Percentiles rank a stretch among this genome's conserved stretches.
Evolutionary conservation across 2,329 filamentous ascomycete genomes (phyloP).

Genomic region (Pseudogymnoascus sp.): DNA sequence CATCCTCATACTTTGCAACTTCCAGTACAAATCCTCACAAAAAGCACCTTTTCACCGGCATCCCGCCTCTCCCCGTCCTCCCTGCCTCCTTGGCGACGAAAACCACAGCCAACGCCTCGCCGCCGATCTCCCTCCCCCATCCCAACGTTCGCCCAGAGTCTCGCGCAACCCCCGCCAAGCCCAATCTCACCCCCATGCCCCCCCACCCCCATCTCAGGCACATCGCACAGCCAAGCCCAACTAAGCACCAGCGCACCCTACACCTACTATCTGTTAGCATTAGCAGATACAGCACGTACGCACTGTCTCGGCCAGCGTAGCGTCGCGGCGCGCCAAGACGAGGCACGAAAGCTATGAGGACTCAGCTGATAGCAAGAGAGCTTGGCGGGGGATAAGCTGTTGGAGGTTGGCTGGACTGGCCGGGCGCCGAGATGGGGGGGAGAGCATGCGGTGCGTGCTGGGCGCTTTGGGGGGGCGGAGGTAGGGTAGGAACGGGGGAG

Average conservation of each 20-base stretch:
- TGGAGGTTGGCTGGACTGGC: background rate
- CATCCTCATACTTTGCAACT: background rate
- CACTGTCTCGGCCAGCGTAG: background rate
- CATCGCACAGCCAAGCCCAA: background rate
- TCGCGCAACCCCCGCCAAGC: background rate
- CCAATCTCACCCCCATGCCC: background rate
- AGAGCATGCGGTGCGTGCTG: background rate
- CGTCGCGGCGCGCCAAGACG: background rate
- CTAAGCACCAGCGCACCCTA: background rate
- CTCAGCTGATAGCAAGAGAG: background rate
- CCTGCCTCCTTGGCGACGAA: background rate
- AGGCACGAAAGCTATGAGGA: background rate
- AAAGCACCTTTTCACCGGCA: background rate
- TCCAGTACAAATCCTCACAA: background rate
- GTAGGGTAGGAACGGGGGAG: background rate
- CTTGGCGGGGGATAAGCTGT: background rate
- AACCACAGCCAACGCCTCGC: background rate
- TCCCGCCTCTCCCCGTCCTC: background rate
- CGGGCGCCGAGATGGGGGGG: background rate
- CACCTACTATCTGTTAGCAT: too few species aligned
- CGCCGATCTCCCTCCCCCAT: background rate
- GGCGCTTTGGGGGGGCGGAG: background rate
- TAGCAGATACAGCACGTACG: background rate
- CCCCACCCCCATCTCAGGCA: background rate
- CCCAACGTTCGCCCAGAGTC: background rate